phyloP scores from a whole-genome alignment of 1,284 basidiomycete species.

The Trichosporon sp. region DNA sequence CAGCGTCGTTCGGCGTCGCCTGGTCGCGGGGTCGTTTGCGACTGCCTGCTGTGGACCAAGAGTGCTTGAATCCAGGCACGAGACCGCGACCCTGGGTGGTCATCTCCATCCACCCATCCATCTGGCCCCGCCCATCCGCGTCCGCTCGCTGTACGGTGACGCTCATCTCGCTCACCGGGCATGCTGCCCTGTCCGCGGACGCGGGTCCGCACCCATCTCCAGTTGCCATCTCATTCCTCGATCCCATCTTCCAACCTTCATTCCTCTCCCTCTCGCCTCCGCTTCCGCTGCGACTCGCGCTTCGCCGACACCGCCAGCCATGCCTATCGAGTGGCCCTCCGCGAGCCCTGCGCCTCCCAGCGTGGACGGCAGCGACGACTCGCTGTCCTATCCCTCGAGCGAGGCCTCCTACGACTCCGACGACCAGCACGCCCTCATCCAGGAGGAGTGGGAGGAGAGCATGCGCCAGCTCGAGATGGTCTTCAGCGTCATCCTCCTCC shows the following conservation, averaged over 20 bases:
- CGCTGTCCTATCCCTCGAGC: constrained; percentile 51
- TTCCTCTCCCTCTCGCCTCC: background rate
- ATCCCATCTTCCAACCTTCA: too few species aligned
- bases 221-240: background rate
- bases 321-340: constrained; percentile 39
- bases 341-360: constrained; percentile 7
- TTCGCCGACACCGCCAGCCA: constrained; percentile 12
- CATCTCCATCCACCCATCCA: background rate
- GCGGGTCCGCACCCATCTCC: background rate
- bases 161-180: background rate
- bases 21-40: background rate
- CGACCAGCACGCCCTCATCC: constrained; percentile 63
- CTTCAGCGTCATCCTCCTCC: constrained; percentile 71
- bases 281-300: background rate
- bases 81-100: background rate
- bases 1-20: background rate
- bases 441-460: constrained; percentile 89
- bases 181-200: background rate
- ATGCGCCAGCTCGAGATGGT: constrained; percentile 76
- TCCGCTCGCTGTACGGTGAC: background rate
- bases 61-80: constrained; percentile 1
- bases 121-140: background rate
- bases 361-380: constrained; percentile 16
- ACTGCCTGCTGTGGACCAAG: background rate
- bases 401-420: constrained; percentile 60